Percentiles rank a stretch among this genome's conserved stretches.
Evolutionary conservation across 768 basidiomycete species (phyloP).

Genomic region (Trametes maxima): DNA sequence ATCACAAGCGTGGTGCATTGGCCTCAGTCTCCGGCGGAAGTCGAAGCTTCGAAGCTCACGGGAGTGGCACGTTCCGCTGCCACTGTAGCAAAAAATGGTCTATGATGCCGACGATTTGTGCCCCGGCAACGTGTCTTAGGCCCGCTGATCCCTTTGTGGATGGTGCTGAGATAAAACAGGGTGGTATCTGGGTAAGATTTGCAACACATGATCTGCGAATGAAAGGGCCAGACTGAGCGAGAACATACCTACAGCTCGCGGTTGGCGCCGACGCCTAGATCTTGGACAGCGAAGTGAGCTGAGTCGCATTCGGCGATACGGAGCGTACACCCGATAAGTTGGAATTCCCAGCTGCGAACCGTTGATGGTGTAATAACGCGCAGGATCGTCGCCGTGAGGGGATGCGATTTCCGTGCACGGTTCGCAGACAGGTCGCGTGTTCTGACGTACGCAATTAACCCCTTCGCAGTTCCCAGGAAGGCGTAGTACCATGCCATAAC

Average conservation of each 20-base stretch:
- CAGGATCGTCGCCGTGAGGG: too few relatives aligned
- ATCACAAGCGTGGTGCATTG: not conserved
- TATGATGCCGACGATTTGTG: not conserved
- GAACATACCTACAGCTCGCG: not conserved
- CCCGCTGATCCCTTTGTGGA: not conserved
- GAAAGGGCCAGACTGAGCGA: not conserved
- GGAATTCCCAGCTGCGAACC: too few relatives aligned
- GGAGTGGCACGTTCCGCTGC: not conserved
- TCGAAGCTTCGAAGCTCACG: conserved; percentile 11
- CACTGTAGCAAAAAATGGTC: not conserved
- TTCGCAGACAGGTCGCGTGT: too few relatives aligned
- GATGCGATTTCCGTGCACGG: too few relatives aligned
- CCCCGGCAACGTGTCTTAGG: not conserved
- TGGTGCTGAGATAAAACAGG: too few relatives aligned
- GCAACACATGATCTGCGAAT: not conserved
- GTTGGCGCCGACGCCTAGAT: not conserved
- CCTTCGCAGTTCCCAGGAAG: too few relatives aligned
- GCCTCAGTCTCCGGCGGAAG: not conserved
- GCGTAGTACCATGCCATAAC: too few relatives aligned
- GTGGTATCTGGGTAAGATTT: not conserved
- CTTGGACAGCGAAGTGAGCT: not conserved
- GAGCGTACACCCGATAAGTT: too few relatives aligned
- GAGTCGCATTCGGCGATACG: not conserved
- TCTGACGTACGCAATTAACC: too few relatives aligned
- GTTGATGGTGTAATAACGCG: too few relatives aligned